These are phyloP conservation scores for Jacaranda mimosifolia DNA, from an alignment of 257 asterid genomes.

Conservation along the genomic window DNA sequence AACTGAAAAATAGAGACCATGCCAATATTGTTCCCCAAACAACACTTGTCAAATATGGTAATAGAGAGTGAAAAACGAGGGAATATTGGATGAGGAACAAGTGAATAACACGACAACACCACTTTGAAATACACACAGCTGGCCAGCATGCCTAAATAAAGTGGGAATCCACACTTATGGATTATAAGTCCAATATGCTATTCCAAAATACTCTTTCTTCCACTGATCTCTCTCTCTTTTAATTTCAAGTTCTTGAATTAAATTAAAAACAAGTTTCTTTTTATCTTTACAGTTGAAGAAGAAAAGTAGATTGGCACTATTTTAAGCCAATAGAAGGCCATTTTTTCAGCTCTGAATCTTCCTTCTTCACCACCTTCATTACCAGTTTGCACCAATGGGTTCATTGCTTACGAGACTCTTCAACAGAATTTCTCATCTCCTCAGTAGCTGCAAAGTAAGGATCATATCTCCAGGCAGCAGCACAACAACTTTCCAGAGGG, in stretches of 20 bases:
- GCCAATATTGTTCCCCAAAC: not conserved
- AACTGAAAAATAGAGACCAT: not conserved
- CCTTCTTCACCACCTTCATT: constrained; percentile 33
- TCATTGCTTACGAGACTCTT: constrained; percentile 37
- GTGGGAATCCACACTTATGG: constrained; percentile 48
- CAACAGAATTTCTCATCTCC: constrained; percentile 41
- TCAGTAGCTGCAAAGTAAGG: constrained; percentile 36
- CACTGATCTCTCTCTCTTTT: constrained; percentile 4
- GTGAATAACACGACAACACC: constrained; percentile 48
- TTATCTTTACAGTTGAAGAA: constrained; percentile 17
- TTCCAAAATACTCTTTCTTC: not conserved
- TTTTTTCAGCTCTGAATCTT: constrained; percentile 37
- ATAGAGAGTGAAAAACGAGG: not conserved
- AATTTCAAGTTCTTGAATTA: not conserved
- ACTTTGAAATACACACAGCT: constrained; percentile 24
- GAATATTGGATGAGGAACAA: constrained; percentile 40
- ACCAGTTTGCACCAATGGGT: constrained; percentile 31
- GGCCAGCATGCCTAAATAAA: constrained; percentile 24
- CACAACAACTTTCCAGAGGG: constrained; percentile 52
- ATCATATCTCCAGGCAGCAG: constrained; percentile 43
- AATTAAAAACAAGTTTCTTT: not conserved
- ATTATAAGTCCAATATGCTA: constrained; percentile 30
- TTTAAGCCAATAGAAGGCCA: constrained; percentile 13
- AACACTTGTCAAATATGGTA: not conserved
- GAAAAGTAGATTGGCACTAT: constrained; percentile 29